Percentiles rank a stretch among this genome's conserved stretches.
Conservation (phyloP, 345 rosid genomes). For the Eucalyptus tenuipes region DNA sequence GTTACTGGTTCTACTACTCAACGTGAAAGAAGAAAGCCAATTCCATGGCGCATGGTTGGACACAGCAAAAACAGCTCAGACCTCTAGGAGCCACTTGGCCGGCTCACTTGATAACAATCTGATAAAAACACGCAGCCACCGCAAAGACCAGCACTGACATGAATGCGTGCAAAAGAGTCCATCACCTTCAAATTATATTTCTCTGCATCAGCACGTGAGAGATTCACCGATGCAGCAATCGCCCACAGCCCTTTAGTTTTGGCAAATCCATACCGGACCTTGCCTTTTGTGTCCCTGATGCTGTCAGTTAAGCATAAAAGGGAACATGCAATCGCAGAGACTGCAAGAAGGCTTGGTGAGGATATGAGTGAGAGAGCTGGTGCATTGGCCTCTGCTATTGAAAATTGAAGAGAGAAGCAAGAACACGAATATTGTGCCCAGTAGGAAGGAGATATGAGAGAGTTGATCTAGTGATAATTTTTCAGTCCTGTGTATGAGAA, state of each 20-base stretch:
- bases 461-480: background rate
- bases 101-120: constrained; percentile 24
- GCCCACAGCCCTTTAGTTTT: constrained; percentile 36
- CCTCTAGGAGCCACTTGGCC: background rate
- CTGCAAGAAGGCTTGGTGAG: constrained; percentile 15
- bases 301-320: constrained; percentile 44
- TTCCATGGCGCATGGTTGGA: background rate
- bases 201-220: constrained; percentile 14
- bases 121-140: constrained; percentile 6
- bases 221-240: constrained; percentile 19
- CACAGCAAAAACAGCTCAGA: background rate
- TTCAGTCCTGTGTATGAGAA: background rate
- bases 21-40: background rate
- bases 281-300: constrained; percentile 36
- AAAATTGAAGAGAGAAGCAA: constrained; percentile 39
- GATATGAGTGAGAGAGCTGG: constrained; percentile 11
- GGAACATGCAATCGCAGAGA: constrained; percentile 35
- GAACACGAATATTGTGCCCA: constrained; percentile 42
- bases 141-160: constrained; percentile 35
- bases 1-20: background rate
- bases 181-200: constrained; percentile 26
- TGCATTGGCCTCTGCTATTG: constrained; percentile 48
- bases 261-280: constrained; percentile 57
- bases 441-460: constrained; percentile 42
- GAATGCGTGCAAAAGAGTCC: constrained; percentile 45